A percentile compares a stretch with the other conserved stretches of the same genome.
Evolutionary conservation across 345 rosid species (phyloP).

Genomic region (Gossypium australe): DNA sequence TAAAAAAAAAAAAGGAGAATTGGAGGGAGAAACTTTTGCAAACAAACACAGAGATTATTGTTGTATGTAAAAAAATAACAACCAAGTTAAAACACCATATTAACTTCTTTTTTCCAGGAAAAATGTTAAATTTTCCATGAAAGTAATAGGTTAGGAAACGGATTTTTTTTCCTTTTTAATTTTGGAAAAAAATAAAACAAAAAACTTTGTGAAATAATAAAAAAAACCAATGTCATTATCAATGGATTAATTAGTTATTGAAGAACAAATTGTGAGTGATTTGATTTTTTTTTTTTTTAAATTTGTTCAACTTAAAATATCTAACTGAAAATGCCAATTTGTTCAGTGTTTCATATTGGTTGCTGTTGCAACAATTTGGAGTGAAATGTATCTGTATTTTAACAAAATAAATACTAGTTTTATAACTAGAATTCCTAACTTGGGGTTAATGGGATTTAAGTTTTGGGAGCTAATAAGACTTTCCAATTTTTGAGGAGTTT

Average conservation of each 20-base stretch:
- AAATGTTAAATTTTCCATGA: not conserved
- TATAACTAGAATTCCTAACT: no score
- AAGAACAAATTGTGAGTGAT: not conserved
- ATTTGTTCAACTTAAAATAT: not conserved
- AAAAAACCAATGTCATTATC: not conserved
- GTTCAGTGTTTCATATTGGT: not conserved
- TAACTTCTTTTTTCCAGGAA: not conserved
- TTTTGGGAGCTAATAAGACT: no score
- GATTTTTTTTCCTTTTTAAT: not conserved
- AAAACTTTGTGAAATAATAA: not conserved
- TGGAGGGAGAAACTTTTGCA: constrained; percentile 24
- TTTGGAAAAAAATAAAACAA: no score
- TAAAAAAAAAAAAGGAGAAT: constrained; percentile 11
- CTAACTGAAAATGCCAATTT: not conserved
- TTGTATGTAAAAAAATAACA: not conserved
- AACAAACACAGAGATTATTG: constrained; percentile 17
- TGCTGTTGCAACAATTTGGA: no score
- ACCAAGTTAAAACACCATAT: not conserved
- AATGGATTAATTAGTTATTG: not conserved
- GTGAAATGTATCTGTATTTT: no score
- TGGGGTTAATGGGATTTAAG: no score
- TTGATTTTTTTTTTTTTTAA: not conserved
- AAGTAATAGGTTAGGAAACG: not conserved
- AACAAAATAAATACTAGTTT: no score
- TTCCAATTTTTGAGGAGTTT: no score